These are phyloP conservation scores for Hygrophorus pudorinus DNA, from an alignment of 768 basidiomycete genomes.

Conservation along the genomic window DNA sequence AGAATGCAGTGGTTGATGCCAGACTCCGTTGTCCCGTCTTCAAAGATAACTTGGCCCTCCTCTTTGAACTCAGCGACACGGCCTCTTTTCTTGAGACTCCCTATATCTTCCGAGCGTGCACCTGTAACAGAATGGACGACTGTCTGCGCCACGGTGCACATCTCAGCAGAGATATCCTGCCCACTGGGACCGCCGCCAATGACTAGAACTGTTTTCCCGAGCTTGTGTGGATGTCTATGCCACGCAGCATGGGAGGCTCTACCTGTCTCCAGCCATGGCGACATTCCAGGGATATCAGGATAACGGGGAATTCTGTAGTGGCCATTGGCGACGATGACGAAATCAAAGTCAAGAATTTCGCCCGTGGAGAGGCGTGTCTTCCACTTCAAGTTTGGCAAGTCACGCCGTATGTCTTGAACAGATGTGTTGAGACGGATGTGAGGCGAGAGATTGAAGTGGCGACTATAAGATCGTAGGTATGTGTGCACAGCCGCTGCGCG, in stretches of 20 bases:
- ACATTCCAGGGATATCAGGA: slow-evolving; percentile 50
- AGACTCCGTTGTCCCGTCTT: slow-evolving; percentile 45
- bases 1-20: slow-evolving; percentile 56
- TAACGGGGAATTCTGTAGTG: slow-evolving; percentile 60
- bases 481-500: slow-evolving; percentile 44
- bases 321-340: slow-evolving; percentile 68
- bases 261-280: slow-evolving; percentile 40
- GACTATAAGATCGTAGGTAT: slow-evolving; percentile 64
- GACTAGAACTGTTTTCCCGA: slow-evolving; percentile 37
- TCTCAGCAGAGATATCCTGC: slow-evolving; percentile 52
- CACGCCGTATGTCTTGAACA: slow-evolving; percentile 39
- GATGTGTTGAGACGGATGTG: slow-evolving; percentile 54
- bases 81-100: slow-evolving; percentile 30
- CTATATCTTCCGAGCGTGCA: slow-evolving; percentile 20
- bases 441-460: slow-evolving; percentile 46
- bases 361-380: slow-evolving; percentile 31
- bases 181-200: slow-evolving; percentile 59
- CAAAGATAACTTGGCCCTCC: slow-evolving; percentile 36
- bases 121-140: slow-evolving; percentile 49
- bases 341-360: slow-evolving; percentile 38
- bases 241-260: slow-evolving; percentile 57
- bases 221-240: slow-evolving; percentile 47
- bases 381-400: slow-evolving; percentile 30
- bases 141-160: slow-evolving; percentile 30
- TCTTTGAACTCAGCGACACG: slow-evolving; percentile 29